Base-by-base conservation (phyloP, 2,329 filamentous ascomycete genomes). In the Erysiphe neolycopersici region DNA sequence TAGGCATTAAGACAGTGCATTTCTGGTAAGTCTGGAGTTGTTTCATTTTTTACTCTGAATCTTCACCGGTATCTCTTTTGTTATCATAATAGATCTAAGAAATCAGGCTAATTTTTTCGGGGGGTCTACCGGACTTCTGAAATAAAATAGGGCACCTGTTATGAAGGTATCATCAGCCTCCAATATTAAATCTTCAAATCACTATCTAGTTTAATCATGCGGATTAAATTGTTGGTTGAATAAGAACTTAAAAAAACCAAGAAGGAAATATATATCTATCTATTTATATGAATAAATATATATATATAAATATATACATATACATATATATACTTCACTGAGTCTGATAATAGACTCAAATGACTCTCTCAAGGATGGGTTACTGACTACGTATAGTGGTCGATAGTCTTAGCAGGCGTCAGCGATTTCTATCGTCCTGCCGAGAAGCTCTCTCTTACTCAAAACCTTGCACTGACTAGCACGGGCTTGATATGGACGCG, bases 401-500 rank as follows among this genome's bases (percentile, higher is more conserved):
- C 72, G 54, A 69, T 98, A 56, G 89, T 95, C 61, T 66, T 95
- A 51, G 83, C 89, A 52, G 89, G 89, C 58, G 71, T 92, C 58
- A 77, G 82, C 54, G 89, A 98, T 66, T 80, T 98, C 60, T 70
- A 76, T 49, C 84, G 89, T 53, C 89, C 89, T 30, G 83, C 80
- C 49, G 81, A 91, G 61, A 83, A 84, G 61, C 81, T 98, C 52
- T 94, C 85, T 36, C 66, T 94, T 49, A 89, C 81, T 29, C 85
- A 94, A 64, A 98, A 95, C 65, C 67, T 68, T 42, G 87, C 89
- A 47, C 71, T 98, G 53, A 89, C 82, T 58, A 76, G 76, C 54
- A 98, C 89, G 10, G 89, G 89, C 52, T 63, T 79, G 51, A 98
- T 98, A 69, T 98, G 89, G 89, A 98, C 89, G 39, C 74, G 89